A percentile compares a stretch with the other conserved stretches of the same genome.
phyloP scores from a whole-genome alignment of 257 asterid genomes.

The Solanum sitiens region DNA sequence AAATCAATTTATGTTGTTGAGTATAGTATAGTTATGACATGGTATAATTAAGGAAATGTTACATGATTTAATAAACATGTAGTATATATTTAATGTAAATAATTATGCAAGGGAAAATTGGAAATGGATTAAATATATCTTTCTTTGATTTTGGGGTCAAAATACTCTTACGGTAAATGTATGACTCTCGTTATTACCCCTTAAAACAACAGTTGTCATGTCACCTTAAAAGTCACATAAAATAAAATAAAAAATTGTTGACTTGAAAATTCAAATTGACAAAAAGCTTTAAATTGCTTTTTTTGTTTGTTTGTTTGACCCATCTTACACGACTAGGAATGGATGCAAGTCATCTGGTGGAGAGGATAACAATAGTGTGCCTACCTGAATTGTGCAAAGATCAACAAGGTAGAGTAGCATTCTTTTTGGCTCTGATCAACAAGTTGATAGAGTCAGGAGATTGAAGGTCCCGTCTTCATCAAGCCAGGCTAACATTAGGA shows the following conservation, averaged over 20 bases:
- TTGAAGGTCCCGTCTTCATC: conserved; percentile 44
- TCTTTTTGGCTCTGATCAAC: conserved; percentile 57
- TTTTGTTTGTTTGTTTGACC: neutral
- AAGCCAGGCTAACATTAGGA: conserved; percentile 28
- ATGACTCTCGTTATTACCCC: neutral
- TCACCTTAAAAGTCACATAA: neutral
- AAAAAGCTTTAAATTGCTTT: neutral
- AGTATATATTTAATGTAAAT: too few species aligned
- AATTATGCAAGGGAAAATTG: too few species aligned
- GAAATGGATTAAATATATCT: neutral
- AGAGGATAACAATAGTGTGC: conserved; percentile 83
- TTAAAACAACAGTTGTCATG: too few species aligned
- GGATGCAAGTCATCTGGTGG: conserved; percentile 50
- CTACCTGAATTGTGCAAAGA: conserved; percentile 41
- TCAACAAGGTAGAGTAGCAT: conserved; percentile 62
- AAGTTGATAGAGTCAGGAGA: conserved; percentile 22
- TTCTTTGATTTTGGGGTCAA: neutral
- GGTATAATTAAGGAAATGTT: neutral
- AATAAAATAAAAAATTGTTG: too few species aligned
- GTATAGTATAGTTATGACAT: neutral
- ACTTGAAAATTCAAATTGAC: neutral
- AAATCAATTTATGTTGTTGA: neutral
- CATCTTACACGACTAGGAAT: neutral
- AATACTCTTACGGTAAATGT: too few species aligned
- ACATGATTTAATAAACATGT: neutral